Percentiles rank a stretch among this genome's conserved stretches.
Conservation (phyloP, 768 basidiomycete genomes). For the Amanita polypyramis region DNA sequence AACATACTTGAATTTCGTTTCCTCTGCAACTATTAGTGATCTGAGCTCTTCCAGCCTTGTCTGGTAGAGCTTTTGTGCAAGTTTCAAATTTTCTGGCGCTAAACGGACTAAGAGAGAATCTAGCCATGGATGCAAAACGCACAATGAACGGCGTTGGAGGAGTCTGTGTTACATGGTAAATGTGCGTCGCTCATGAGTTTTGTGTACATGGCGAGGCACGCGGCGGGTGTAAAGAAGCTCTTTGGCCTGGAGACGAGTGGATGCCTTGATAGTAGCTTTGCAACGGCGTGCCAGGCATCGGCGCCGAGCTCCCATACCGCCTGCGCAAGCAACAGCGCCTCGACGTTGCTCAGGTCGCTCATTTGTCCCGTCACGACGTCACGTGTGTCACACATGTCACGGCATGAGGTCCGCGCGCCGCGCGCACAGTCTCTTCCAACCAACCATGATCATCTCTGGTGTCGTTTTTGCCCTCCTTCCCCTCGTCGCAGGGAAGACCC, state of each 20-base stretch:
- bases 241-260: conserved; percentile 56
- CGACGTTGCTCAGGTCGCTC: conserved; percentile 30
- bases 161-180: conserved; percentile 52
- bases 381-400: conserved; percentile 6
- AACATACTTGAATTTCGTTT: conserved; percentile 66
- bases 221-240: conserved; percentile 46
- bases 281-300: conserved; percentile 55
- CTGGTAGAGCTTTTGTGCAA: conserved; percentile 70
- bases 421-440: conserved; percentile 6
- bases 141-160: conserved; percentile 46
- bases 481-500: conserved; percentile 47
- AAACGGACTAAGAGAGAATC: not conserved
- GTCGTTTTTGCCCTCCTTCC: conserved; percentile 34
- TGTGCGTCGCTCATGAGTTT: conserved; percentile 59
- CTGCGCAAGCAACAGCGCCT: conserved; percentile 77
- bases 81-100: conserved; percentile 56
- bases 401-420: not conserved
- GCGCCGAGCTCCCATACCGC: conserved; percentile 77
- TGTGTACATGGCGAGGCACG: conserved; percentile 58
- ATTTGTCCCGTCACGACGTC: conserved; percentile 11
- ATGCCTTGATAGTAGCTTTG: conserved; percentile 58
- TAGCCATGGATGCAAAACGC: conserved; percentile 12
- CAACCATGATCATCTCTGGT: conserved; percentile 34
- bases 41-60: conserved; percentile 63
- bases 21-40: conserved; percentile 61